These are phyloP conservation scores for Polyporus arcularius DNA, from an alignment of 768 basidiomycete species.

Conservation along the genomic window DNA sequence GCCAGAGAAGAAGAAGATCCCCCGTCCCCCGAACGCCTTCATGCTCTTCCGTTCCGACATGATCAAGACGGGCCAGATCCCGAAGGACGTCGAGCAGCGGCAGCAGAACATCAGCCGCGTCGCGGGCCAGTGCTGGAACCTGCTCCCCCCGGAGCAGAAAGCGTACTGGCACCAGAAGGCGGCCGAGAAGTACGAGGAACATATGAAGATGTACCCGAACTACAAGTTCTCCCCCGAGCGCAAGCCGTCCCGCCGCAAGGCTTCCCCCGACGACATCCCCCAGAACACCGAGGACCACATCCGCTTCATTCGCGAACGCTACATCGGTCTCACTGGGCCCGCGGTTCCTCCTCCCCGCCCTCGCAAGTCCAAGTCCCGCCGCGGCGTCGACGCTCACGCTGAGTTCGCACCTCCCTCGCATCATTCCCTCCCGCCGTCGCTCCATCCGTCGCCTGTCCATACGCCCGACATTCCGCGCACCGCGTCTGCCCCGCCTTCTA, in stretches of 20 bases:
- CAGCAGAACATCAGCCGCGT: slow-evolving; percentile 58
- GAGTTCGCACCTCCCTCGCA: background rate
- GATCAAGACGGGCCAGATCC: slow-evolving; percentile 43
- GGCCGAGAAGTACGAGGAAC: slow-evolving; percentile 26
- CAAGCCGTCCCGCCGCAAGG: slow-evolving; percentile 30
- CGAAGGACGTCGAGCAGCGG: slow-evolving; percentile 46
- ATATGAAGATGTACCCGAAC: slow-evolving; percentile 31
- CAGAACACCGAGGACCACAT: slow-evolving; percentile 30
- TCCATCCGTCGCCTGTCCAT: slow-evolving; percentile 1
- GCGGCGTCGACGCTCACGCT: background rate
- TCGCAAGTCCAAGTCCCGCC: slow-evolving; percentile 33
- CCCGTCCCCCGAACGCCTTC: slow-evolving; percentile 58
- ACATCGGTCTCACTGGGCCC: slow-evolving; percentile 35
- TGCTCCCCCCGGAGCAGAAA: slow-evolving; percentile 38
- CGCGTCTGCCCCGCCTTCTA: slow-evolving; percentile 5
- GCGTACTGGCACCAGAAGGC: slow-evolving; percentile 38
- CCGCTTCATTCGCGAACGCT: slow-evolving; percentile 38
- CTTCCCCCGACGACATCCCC: slow-evolving; percentile 26
- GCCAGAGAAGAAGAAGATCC: slow-evolving; percentile 31
- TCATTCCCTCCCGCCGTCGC: background rate
- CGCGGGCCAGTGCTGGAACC: slow-evolving; percentile 55
- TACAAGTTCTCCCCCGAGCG: slow-evolving; percentile 33
- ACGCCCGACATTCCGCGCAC: background rate
- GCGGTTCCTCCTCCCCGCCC: slow-evolving; percentile 36
- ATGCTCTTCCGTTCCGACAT: slow-evolving; percentile 58